Conservation (phyloP, 1,284 basidiomycete species). For the Crepidotus sp. region DNA sequence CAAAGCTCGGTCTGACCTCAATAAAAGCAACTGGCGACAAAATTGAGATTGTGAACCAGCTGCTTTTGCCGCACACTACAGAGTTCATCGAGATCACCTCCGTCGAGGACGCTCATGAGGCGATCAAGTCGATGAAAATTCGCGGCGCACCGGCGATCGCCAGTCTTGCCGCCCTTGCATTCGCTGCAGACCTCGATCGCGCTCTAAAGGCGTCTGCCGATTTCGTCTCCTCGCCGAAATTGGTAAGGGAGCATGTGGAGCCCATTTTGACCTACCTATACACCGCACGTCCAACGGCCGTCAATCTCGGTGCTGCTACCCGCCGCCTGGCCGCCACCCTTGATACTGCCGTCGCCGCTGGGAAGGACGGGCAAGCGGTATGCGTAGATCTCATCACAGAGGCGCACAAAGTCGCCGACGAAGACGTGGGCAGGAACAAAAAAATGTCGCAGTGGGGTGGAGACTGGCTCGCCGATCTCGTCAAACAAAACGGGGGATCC, state of each 20-base stretch:
- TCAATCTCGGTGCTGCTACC: slow-evolving; percentile 82
- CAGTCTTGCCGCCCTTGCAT: slow-evolving; percentile 75
- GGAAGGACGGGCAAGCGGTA: slow-evolving; percentile 38
- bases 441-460: slow-evolving; percentile 77
- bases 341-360: slow-evolving; percentile 29
- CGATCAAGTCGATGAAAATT: slow-evolving; percentile 93
- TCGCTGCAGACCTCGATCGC: slow-evolving; percentile 54
- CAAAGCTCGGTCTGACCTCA: slow-evolving; percentile 38
- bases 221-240: slow-evolving; percentile 39
- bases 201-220: slow-evolving; percentile 39
- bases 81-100: slow-evolving; percentile 65
- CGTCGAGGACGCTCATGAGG: slow-evolving; percentile 77
- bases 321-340: slow-evolving; percentile 55
- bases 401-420: slow-evolving; percentile 60
- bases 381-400: slow-evolving; percentile 55
- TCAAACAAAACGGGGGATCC: slow-evolving; percentile 38
- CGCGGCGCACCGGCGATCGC: slow-evolving; percentile 93
- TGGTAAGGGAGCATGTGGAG: slow-evolving; percentile 44
- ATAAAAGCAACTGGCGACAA: slow-evolving; percentile 56
- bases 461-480: slow-evolving; percentile 67
- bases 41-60: slow-evolving; percentile 81
- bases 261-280: slow-evolving; percentile 64
- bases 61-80: slow-evolving; percentile 74
- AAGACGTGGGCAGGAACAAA: slow-evolving; percentile 79
- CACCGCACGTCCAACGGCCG: slow-evolving; percentile 87